Base-by-base conservation (phyloP, 306 rosid genomes). In the Luffa aegyptiaca region DNA sequence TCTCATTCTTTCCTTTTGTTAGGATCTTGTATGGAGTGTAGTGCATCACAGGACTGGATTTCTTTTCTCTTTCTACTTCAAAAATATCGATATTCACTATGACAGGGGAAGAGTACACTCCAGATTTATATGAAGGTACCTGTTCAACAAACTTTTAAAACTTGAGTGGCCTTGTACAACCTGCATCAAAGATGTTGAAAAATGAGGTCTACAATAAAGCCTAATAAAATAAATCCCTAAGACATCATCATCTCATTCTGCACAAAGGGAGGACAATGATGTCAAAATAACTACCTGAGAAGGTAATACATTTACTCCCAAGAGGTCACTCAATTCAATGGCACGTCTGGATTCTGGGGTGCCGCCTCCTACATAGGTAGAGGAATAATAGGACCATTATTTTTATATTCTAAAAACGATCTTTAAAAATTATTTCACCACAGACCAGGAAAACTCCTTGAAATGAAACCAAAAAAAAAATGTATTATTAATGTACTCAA, bases 121-220 rank as follows among this genome's bases (percentile, higher is more conserved):
- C 55, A 70, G 20, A 10, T n/a, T 42, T n/a, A 5, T 70, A 70
- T 21, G 53, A 44, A 21, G 77, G 57, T 90, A 94, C 98, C 97
- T 90, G 80, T 83, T 77, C 46, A 84, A 91, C 83, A 91, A 79
- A 77, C 86, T 92, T 86, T 81, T 94, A 85, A 94, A 92, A 73
- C 96, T 91, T 52, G 97, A 86, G 85, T 92, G 98, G 52, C 95
- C 98, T 81, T 91, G 98, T 62, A 92, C 84, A 80, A 94, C 97
- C 98, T 94, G 90, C 86, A 71, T 84, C 21, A 17, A 64, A 2
- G 39, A 78, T 77, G 53, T 21, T 12, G 18, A 37, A 42, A 55
- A 41, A 21, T n/a, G 46, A 39, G 35, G n/a, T 35, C 8, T 45
- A 42, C 18, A 2, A 8, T 8, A 51, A 48, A 75, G 5, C 63